Conservation (phyloP, 768 basidiomycete species). For the Vararia minispora region DNA sequence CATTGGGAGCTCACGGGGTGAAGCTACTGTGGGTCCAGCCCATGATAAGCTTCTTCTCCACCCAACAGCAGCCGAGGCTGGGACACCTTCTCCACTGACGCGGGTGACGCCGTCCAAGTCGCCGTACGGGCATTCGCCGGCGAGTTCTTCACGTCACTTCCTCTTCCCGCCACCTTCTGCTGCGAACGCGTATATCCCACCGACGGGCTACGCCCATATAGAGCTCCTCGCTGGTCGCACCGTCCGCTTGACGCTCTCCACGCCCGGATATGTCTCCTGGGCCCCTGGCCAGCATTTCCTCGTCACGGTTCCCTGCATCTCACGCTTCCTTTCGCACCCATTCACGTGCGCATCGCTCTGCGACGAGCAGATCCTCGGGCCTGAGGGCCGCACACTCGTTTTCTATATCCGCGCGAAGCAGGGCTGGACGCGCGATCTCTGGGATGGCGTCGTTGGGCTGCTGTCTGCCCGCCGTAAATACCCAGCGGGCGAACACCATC, state of each 20-base stretch:
- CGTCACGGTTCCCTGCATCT: constrained; percentile 54
- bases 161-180: constrained; percentile 6
- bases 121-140: constrained; percentile 1
- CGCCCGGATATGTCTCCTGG: constrained; percentile 50
- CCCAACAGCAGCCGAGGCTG: not conserved
- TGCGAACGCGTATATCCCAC: constrained; percentile 31
- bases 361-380: constrained; percentile 32
- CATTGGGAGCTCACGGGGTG: constrained; percentile 20
- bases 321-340: constrained; percentile 53
- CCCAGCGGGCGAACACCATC: constrained; percentile 22
- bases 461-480: constrained; percentile 20
- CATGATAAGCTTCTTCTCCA: no score
- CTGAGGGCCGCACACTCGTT: constrained; percentile 43
- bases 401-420: constrained; percentile 59
- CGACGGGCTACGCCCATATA: constrained; percentile 56
- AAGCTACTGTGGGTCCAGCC: no score
- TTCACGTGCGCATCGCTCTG: constrained; percentile 61
- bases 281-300: constrained; percentile 73
- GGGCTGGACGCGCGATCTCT: constrained; percentile 60
- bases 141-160: constrained; percentile 3
- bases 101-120: constrained; percentile 4
- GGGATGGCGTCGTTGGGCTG: constrained; percentile 37
- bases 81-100: constrained; percentile 6
- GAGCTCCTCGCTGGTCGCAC: constrained; percentile 62
- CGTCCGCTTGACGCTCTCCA: constrained; percentile 53